A percentile compares a stretch with the other conserved stretches of the same genome.
These are phyloP conservation scores for Cyclaneusma minus DNA, from an alignment of 2,329 filamentous ascomycete species.

Conservation along the genomic window DNA sequence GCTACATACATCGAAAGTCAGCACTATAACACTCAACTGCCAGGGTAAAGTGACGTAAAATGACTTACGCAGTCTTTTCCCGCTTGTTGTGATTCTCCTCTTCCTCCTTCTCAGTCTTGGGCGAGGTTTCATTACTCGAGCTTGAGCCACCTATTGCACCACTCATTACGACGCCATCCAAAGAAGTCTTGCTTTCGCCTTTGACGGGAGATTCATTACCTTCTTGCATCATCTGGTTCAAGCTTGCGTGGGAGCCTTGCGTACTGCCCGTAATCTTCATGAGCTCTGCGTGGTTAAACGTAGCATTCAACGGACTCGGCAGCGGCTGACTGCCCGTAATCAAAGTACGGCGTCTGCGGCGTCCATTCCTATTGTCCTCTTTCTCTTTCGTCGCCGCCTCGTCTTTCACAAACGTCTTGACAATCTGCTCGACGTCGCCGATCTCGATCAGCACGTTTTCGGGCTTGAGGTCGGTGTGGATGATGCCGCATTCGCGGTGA, in stretches of 20 bases:
- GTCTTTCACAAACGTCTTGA: constrained; percentile 86
- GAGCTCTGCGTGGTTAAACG: constrained; percentile 67
- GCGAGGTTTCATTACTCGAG: constrained; percentile 23
- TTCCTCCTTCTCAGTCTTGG: constrained; percentile 29
- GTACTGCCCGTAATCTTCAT: constrained; percentile 37
- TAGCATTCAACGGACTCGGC: constrained; percentile 85
- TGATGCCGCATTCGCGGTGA: constrained; percentile 95
- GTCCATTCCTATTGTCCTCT: constrained; percentile 82
- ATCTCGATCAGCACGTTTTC: constrained; percentile 99
- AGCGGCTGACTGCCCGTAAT: constrained; percentile 96
- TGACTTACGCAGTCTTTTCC: constrained; percentile 82
- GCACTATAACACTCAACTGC: constrained; percentile 1
- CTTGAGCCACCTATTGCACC: constrained; percentile 29
- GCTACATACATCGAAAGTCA: no score
- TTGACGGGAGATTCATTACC: constrained; percentile 37
- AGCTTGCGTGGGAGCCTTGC: constrained; percentile 53
- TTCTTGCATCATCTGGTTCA: constrained; percentile 74
- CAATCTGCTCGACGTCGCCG: constrained; percentile 95
- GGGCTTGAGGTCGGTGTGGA: constrained; percentile 93
- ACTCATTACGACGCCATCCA: constrained; percentile 35
- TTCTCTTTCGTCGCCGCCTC: constrained; percentile 51
- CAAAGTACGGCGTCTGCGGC: constrained; percentile 75
- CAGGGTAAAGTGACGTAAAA: constrained; percentile 2
- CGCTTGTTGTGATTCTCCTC: constrained; percentile 63
- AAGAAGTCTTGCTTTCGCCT: constrained; percentile 20